Evolutionary conservation across 345 rosid species (phyloP).

Genomic region (Rubroshorea leprosula): DNA sequence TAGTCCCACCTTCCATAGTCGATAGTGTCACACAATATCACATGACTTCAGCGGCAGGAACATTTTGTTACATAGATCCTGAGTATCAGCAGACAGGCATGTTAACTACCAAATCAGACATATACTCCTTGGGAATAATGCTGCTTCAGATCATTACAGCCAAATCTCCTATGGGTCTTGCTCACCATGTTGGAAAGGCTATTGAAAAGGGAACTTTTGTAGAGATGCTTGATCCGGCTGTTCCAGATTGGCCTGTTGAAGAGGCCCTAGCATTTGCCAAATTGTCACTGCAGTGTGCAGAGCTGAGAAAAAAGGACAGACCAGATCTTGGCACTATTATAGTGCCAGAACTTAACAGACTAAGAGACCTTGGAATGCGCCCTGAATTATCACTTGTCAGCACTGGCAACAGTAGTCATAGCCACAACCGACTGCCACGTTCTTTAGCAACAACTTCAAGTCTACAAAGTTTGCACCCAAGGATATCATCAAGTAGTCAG

Average conservation of each 20-base stretch:
- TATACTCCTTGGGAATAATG: conserved; percentile 79
- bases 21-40: conserved; percentile 74
- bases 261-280: conserved; percentile 56
- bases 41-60: conserved; percentile 92
- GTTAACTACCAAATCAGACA: conserved; percentile 76
- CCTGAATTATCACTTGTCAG: conserved; percentile 5
- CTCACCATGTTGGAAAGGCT: conserved; percentile 69
- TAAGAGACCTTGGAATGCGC: conserved; percentile 39
- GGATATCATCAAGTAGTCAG: conserved; percentile 15
- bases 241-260: conserved; percentile 74
- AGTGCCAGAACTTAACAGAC: conserved; percentile 63
- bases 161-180: conserved; percentile 74
- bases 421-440: conserved; percentile 4
- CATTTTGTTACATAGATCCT: conserved; percentile 88
- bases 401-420: background rate
- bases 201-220: conserved; percentile 55
- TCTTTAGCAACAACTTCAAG: background rate
- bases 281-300: conserved; percentile 55
- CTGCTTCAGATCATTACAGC: conserved; percentile 81
- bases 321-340: conserved; percentile 69
- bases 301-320: conserved; percentile 77
- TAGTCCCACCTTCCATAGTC: conserved; percentile 81
- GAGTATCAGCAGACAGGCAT: conserved; percentile 88
- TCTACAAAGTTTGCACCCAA: conserved; percentile 2
- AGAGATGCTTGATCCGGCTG: conserved; percentile 57